phyloP scores from a whole-genome alignment of 2,329 filamentous ascomycete genomes.

The Colletotrichum eremochloae region DNA sequence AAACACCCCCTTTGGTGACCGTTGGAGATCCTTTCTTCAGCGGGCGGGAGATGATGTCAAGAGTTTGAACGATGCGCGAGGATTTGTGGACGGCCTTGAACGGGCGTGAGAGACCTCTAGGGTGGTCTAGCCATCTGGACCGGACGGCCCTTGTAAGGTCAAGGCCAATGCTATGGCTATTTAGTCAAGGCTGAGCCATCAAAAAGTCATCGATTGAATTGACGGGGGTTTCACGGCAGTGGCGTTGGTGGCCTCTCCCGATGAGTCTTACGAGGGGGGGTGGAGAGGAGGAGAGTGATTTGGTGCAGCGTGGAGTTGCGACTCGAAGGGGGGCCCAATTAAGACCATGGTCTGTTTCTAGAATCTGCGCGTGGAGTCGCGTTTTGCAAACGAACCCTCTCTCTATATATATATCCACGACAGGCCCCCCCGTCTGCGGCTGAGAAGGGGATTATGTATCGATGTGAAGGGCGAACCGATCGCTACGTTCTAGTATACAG shows the following conservation, averaged over 20 bases:
- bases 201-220: neutral
- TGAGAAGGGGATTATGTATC: neutral
- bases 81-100: neutral
- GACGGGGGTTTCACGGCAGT: neutral
- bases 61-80: too few relatives aligned
- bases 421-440: slow-evolving; percentile 20
- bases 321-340: too few relatives aligned
- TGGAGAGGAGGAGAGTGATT: neutral
- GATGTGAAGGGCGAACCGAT: too few relatives aligned
- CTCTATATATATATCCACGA: slow-evolving; percentile 17
- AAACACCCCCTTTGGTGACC: too few relatives aligned
- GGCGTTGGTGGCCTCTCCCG: neutral
- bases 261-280: too few relatives aligned
- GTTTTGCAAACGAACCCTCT: neutral
- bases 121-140: neutral
- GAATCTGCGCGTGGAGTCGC: neutral
- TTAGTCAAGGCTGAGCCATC: neutral
- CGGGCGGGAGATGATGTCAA: too few relatives aligned
- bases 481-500: too few relatives aligned
- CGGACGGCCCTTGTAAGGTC: neutral
- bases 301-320: neutral
- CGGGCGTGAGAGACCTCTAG: too few relatives aligned
- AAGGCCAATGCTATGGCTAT: neutral
- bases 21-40: too few relatives aligned
- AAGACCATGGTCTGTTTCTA: neutral